Conservation (phyloP, 805 yeast species). For the Naumovozyma dairenensis region DNA sequence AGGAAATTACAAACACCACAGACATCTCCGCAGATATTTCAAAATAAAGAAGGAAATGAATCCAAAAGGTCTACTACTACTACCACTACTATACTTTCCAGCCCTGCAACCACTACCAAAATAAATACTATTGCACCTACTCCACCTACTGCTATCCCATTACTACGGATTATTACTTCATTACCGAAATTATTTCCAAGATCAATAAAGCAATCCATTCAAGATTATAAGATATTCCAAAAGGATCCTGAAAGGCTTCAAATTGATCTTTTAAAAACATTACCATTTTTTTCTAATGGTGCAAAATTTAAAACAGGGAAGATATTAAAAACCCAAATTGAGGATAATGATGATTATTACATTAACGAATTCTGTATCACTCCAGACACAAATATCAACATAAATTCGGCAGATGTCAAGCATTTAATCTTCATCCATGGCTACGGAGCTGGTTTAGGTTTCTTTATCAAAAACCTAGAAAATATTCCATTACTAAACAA, state of each 20-base stretch:
- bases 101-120: too few species aligned
- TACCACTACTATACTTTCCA: too few species aligned
- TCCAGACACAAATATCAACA: slow-evolving; percentile 34
- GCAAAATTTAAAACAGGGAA: slow-evolving; percentile 22
- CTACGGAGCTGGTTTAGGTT: slow-evolving; percentile 89
- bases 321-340: slow-evolving; percentile 31
- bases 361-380: slow-evolving; percentile 71
- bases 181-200: slow-evolving; percentile 51
- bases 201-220: slow-evolving; percentile 39
- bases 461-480: slow-evolving; percentile 68
- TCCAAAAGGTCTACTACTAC: too few species aligned
- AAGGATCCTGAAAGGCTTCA: slow-evolving; percentile 37
- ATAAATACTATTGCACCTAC: slow-evolving; percentile 30
- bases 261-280: slow-evolving; percentile 33
- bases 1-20: too few species aligned
- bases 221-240: slow-evolving; percentile 35
- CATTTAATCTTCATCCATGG: slow-evolving; percentile 81
- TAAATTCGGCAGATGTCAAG: slow-evolving; percentile 14
- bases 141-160: slow-evolving; percentile 60
- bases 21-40: too few species aligned
- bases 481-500: slow-evolving; percentile 33
- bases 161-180: slow-evolving; percentile 34
- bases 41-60: too few species aligned
- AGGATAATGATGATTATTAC: slow-evolving; percentile 38
- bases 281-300: slow-evolving; percentile 39